Percentiles rank a stretch among this genome's conserved stretches.
Conservation (phyloP, 2,329 filamentous ascomycete species). For the Fusarium pininemorale region DNA sequence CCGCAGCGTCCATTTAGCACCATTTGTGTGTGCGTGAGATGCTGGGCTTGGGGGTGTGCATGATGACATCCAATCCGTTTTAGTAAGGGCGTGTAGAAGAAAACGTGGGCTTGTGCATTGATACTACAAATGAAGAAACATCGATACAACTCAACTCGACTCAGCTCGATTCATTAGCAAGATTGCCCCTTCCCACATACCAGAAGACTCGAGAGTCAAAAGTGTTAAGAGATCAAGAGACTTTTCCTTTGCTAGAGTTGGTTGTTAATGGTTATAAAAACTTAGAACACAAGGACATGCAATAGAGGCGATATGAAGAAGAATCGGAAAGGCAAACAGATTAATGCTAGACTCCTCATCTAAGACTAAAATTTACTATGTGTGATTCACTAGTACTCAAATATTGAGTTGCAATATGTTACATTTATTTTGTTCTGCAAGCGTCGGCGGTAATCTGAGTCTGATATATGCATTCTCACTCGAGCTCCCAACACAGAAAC, state of each 20-base stretch:
- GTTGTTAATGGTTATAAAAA: background rate
- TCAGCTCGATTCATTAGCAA: background rate
- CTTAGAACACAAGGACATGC: background rate
- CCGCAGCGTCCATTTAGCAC: slow-evolving; percentile 32
- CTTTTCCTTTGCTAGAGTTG: background rate
- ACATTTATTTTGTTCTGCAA: background rate
- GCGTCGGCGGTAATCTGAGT: background rate
- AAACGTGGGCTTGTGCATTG: background rate
- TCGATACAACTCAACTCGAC: background rate
- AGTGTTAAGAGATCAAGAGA: background rate
- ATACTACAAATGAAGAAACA: background rate
- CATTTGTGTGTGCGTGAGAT: slow-evolving; percentile 4
- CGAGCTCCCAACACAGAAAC: background rate
- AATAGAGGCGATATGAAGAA: background rate
- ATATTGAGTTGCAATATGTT: background rate
- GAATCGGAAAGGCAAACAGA: background rate
- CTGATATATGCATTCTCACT: background rate
- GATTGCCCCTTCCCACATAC: background rate
- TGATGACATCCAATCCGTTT: background rate
- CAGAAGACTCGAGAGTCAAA: background rate
- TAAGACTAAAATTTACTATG: background rate
- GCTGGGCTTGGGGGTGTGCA: slow-evolving; percentile 15
- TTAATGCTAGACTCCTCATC: background rate
- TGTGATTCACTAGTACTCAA: background rate
- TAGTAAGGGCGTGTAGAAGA: slow-evolving; percentile 9